These are phyloP conservation scores for Eutrema yunnanense DNA, from an alignment of 345 rosid species.

Conservation along the genomic window DNA sequence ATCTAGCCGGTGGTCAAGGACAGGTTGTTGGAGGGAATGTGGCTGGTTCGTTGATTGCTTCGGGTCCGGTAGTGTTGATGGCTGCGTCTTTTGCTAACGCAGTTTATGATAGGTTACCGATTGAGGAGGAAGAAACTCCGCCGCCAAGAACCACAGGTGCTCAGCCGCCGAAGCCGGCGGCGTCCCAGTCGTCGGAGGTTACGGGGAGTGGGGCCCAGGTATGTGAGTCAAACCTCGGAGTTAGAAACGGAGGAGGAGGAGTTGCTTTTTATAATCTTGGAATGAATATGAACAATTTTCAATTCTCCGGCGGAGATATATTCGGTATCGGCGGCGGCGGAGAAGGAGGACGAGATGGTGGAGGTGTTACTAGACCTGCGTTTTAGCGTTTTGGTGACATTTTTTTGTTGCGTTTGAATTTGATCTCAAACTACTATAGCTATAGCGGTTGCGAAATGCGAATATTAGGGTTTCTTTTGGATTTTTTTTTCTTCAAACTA, in stretches of 20 bases:
- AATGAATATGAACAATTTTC: slow-evolving; percentile 41
- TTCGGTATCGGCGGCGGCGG: slow-evolving; percentile 36
- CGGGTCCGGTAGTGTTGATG: slow-evolving; percentile 66
- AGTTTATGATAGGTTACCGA: slow-evolving; percentile 63
- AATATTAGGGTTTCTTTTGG: slow-evolving; percentile 13
- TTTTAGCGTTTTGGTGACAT: slow-evolving; percentile 36
- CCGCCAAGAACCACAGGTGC: slow-evolving; percentile 28
- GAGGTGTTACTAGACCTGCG: slow-evolving; percentile 35
- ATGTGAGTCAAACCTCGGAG: slow-evolving; percentile 21
- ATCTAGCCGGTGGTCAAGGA: slow-evolving; percentile 68
- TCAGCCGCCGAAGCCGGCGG: slow-evolving; percentile 34
- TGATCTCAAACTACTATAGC: slow-evolving; percentile 4
- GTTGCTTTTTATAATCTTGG: slow-evolving; percentile 54
- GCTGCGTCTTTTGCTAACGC: slow-evolving; percentile 71
- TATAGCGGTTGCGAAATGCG: slow-evolving; percentile 10
- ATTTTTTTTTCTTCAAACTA: not conserved
- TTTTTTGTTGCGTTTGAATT: slow-evolving; percentile 22
- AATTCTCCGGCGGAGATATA: slow-evolving; percentile 42
- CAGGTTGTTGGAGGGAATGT: slow-evolving; percentile 73
- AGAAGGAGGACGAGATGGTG: slow-evolving; percentile 11
- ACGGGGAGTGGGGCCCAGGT: slow-evolving; percentile 16
- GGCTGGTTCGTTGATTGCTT: slow-evolving; percentile 58
- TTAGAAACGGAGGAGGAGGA: slow-evolving; percentile 29
- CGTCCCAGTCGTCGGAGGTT: slow-evolving; percentile 34
- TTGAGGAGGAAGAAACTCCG: slow-evolving; percentile 40